Percentiles rank a stretch among this genome's conserved stretches.
Evolutionary conservation across 1,284 basidiomycete genomes (phyloP).

Genomic region (Earliella scabrosa): DNA sequence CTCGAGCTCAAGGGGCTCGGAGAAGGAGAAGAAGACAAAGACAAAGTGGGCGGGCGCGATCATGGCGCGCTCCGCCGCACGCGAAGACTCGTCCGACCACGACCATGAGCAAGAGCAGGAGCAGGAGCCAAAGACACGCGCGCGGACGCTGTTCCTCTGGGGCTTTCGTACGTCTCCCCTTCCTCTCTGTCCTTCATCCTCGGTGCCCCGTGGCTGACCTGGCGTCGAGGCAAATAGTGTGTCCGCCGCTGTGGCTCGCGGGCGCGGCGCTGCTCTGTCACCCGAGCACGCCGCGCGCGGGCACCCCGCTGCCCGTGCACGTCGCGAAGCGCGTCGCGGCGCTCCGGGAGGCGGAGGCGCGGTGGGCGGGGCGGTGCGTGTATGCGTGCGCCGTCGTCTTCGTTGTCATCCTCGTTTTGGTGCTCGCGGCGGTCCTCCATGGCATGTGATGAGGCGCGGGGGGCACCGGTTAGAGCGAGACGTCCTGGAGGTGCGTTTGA

Average conservation of each 20-base stretch:
- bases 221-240: constrained; percentile 2
- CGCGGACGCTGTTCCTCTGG: constrained; percentile 15
- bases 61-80: not conserved
- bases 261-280: constrained; percentile 9
- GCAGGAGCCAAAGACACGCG: constrained; percentile 17
- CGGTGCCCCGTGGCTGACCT: not conserved
- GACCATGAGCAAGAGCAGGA: not conserved
- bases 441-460: no score
- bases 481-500: no score
- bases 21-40: not conserved
- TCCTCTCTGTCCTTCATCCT: not conserved
- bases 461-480: no score
- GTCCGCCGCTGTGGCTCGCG: constrained; percentile 17
- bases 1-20: not conserved
- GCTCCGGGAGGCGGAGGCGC: constrained; percentile 13
- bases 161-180: constrained; percentile 19
- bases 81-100: no score
- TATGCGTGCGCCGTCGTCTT: constrained; percentile 4
- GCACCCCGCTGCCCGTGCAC: constrained; percentile 12
- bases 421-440: no score
- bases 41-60: constrained; percentile 9
- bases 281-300: constrained; percentile 13
- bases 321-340: constrained; percentile 11
- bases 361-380: constrained; percentile 18
- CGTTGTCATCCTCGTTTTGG: constrained; percentile 2